Evolutionary conservation across 2,329 filamentous ascomycete species (phyloP).

Genomic region (Amphichorda felina): DNA sequence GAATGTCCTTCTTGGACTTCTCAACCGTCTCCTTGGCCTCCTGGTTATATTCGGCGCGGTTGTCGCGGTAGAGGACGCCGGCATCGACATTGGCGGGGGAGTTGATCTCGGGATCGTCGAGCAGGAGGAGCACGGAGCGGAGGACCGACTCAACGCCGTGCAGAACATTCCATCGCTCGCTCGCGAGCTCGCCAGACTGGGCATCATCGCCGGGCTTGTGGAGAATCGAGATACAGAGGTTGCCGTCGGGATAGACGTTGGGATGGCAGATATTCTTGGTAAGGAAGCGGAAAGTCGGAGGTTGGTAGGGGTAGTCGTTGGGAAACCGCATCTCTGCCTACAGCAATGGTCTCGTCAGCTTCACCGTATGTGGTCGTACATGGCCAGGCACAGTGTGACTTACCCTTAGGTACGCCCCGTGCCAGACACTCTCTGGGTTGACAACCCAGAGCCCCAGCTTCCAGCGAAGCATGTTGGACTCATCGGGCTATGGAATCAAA

Average conservation of each 20-base stretch:
- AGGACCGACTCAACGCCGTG: slow-evolving; percentile 93
- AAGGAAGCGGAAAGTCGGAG: slow-evolving; percentile 79
- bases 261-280: slow-evolving; percentile 71
- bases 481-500: slow-evolving; percentile 43
- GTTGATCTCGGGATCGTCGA: slow-evolving; percentile 88
- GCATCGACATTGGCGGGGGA: slow-evolving; percentile 95
- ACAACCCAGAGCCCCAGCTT: slow-evolving; percentile 80
- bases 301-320: slow-evolving; percentile 77
- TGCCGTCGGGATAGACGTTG: slow-evolving; percentile 85
- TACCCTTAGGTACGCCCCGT: slow-evolving; percentile 81
- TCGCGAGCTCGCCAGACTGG: slow-evolving; percentile 81
- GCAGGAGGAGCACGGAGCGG: slow-evolving; percentile 79
- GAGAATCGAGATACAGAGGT: slow-evolving; percentile 92
- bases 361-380: not conserved
- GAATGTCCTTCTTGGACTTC: slow-evolving; percentile 67
- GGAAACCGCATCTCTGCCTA: slow-evolving; percentile 79
- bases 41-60: slow-evolving; percentile 56
- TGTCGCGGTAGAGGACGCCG: slow-evolving; percentile 70
- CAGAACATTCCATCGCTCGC: slow-evolving; percentile 87
- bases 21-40: slow-evolving; percentile 60
- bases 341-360: not conserved
- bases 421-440: slow-evolving; percentile 83
- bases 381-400: slow-evolving; percentile 7
- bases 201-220: slow-evolving; percentile 85
- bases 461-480: slow-evolving; percentile 82